Conservation (phyloP, 768 basidiomycete genomes). For the Lactarius deliciosus region DNA sequence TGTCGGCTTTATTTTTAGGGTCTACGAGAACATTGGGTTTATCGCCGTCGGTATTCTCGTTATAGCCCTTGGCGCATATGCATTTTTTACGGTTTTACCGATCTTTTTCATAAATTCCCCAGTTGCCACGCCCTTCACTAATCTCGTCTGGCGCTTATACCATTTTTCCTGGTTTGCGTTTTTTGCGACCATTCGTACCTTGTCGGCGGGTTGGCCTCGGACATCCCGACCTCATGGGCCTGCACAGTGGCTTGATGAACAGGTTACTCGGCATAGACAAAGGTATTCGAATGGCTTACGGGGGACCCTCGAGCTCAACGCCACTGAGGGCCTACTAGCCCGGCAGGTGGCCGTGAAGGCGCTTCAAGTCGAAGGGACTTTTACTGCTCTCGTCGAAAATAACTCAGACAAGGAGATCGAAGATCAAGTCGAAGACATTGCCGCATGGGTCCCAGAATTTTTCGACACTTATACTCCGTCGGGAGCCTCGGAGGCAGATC, state of each 20-base stretch:
- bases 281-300: neutral
- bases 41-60: neutral
- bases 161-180: neutral
- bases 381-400: neutral
- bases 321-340: neutral
- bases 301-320: neutral
- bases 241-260: neutral
- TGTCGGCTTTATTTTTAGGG: neutral
- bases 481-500: neutral
- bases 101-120: neutral
- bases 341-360: neutral
- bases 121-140: neutral
- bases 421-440: neutral
- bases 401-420: neutral
- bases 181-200: neutral
- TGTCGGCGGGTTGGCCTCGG: neutral
- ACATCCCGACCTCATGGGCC: neutral
- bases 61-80: rapidly evolving
- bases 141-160: neutral
- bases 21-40: rapidly evolving
- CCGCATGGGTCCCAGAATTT: neutral
- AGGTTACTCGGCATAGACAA: neutral
- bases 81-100: neutral
- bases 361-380: neutral
- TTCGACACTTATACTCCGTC: neutral